Conservation (phyloP, 805 yeast genomes). For the Metschnikowia henanensis region DNA sequence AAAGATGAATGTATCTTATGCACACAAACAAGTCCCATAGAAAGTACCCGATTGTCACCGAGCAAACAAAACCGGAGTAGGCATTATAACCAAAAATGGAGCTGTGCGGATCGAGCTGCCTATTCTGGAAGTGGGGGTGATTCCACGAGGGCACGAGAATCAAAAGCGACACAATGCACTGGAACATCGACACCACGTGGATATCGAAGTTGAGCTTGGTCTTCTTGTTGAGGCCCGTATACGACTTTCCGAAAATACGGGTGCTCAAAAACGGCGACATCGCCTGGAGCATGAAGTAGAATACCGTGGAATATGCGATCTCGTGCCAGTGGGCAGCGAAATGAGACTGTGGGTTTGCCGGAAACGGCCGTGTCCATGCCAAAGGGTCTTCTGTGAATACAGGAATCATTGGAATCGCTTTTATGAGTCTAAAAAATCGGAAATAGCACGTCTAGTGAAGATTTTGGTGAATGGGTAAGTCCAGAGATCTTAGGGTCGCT, state of each 20-base stretch:
- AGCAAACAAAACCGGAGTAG: constrained; percentile 70
- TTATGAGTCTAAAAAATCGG: too few relatives aligned
- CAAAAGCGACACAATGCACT: constrained; percentile 64
- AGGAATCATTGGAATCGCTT: constrained; percentile 21
- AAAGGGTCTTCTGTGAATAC: constrained; percentile 42
- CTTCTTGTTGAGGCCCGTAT: constrained; percentile 47
- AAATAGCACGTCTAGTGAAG: too few relatives aligned
- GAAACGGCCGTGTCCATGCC: constrained; percentile 46
- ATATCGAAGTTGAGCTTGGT: constrained; percentile 78
- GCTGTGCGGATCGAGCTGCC: constrained; percentile 39
- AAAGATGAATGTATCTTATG: constrained; percentile 55
- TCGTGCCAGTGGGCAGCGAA: constrained; percentile 74
- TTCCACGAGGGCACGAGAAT: constrained; percentile 64
- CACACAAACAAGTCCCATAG: constrained; percentile 87
- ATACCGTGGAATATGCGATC: constrained; percentile 53
- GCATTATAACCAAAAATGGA: constrained; percentile 66
- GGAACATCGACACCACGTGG: constrained; percentile 87
- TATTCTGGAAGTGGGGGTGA: constrained; percentile 46
- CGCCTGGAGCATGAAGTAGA: constrained; percentile 58
- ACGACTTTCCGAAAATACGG: constrained; percentile 50
- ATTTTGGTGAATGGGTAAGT: too few relatives aligned
- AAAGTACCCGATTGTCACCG: constrained; percentile 83
- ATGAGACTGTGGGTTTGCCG: constrained; percentile 41
- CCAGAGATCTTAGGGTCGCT: too few relatives aligned
- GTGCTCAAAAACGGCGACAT: constrained; percentile 54